phyloP scores from a whole-genome alignment of 352 stramenopile species.

The Pythium aphanidermatum region DNA sequence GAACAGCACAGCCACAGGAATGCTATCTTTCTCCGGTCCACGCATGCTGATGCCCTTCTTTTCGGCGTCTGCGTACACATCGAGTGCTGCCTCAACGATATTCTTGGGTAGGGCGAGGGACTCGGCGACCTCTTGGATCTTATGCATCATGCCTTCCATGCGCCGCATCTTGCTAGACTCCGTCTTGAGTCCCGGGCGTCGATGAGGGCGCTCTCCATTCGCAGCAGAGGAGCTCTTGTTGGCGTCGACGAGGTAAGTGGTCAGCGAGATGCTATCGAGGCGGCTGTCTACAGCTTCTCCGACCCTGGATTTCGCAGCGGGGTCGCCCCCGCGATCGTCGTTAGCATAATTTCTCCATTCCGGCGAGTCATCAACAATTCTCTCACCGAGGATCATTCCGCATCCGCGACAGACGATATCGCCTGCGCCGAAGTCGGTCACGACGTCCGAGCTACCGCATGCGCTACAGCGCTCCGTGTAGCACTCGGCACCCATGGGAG shows the following conservation, averaged over 20 bases:
- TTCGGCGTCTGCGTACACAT: constrained; percentile 65
- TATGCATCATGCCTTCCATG: constrained; percentile 62
- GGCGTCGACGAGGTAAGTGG: constrained; percentile 63
- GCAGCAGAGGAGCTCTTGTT: constrained; percentile 23
- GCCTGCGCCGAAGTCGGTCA: constrained; percentile 73
- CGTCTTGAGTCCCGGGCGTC: constrained; percentile 50
- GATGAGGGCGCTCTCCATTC: constrained; percentile 31
- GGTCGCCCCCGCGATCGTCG: constrained; percentile 76
- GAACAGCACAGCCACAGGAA: constrained; percentile 61
- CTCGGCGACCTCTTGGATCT: constrained; percentile 65
- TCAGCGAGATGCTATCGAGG: constrained; percentile 52
- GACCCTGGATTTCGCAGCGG: constrained; percentile 75
- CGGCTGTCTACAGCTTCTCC: constrained; percentile 58
- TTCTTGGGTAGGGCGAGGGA: constrained; percentile 57
- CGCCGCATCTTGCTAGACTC: constrained; percentile 53
- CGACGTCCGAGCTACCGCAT: constrained; percentile 69
- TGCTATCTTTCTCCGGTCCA: constrained; percentile 58
- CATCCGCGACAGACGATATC: constrained; percentile 79
- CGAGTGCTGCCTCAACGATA: constrained; percentile 64
- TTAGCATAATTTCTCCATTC: constrained; percentile 87
- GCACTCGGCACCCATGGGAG: constrained; percentile 52
- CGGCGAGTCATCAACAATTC: constrained; percentile 84
- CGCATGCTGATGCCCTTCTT: constrained; percentile 58
- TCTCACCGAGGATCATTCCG: constrained; percentile 83
- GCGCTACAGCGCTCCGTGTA: constrained; percentile 51